phyloP scores from a whole-genome alignment of 495 filamentous ascomycete genomes.

The Hypoxylon trugodes region DNA sequence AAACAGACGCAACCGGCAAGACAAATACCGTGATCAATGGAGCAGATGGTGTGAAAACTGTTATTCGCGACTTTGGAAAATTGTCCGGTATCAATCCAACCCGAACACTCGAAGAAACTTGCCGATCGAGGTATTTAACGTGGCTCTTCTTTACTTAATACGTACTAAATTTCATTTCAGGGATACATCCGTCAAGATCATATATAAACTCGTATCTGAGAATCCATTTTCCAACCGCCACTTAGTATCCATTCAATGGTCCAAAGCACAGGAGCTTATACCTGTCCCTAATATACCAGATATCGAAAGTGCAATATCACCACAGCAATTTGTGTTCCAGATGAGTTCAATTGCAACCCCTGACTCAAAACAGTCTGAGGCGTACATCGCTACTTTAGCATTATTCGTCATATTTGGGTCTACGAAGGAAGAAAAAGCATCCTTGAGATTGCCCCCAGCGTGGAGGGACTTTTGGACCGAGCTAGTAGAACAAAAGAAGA shows the following conservation, averaged over 20 bases:
- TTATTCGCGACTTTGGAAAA: slow-evolving; percentile 84
- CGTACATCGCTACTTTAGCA: slow-evolving; percentile 81
- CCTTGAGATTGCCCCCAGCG: slow-evolving; percentile 74
- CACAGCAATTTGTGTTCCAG: slow-evolving; percentile 61
- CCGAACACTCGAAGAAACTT: slow-evolving; percentile 83
- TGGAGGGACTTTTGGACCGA: slow-evolving; percentile 92
- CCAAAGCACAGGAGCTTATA: slow-evolving; percentile 72
- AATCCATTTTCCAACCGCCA: slow-evolving; percentile 78
- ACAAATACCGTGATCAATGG: slow-evolving; percentile 60
- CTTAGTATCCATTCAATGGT: slow-evolving; percentile 79
- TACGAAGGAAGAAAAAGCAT: slow-evolving; percentile 84
- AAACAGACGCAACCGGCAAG: slow-evolving; percentile 64
- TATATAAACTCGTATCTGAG: slow-evolving; percentile 72
- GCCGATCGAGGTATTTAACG: slow-evolving; percentile 74
- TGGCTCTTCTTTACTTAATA: neutral
- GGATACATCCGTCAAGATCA: slow-evolving; percentile 72
- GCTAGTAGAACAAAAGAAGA: slow-evolving; percentile 72
- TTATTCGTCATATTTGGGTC: slow-evolving; percentile 83
- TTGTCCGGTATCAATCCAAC: slow-evolving; percentile 74
- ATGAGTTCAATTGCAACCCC: slow-evolving; percentile 82
- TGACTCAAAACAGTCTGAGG: slow-evolving; percentile 81
- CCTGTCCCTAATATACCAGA: slow-evolving; percentile 48
- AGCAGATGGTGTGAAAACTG: slow-evolving; percentile 60
- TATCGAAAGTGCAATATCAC: slow-evolving; percentile 54
- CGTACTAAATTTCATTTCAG: slow-evolving; percentile 47